Conservation (phyloP, 2,329 filamentous ascomycete species). For the Sphaerulina vaccinii region DNA sequence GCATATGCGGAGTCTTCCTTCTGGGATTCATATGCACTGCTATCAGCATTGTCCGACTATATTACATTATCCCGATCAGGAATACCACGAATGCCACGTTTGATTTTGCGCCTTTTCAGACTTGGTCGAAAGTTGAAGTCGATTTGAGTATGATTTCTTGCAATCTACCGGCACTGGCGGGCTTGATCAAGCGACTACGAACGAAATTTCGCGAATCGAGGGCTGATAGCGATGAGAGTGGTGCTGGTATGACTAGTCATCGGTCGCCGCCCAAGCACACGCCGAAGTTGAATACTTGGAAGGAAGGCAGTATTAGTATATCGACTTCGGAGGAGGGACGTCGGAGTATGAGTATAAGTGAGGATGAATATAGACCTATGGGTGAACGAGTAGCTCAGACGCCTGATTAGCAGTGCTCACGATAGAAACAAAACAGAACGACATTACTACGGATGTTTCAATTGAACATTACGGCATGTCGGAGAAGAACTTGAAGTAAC, state of each 20-base stretch:
- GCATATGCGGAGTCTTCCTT: conserved; percentile 16
- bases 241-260: background rate
- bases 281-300: background rate
- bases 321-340: background rate
- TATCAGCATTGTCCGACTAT: conserved; percentile 18
- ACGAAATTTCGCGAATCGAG: background rate
- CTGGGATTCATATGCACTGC: conserved; percentile 20
- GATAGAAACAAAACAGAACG: no score
- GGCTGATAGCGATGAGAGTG: background rate
- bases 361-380: background rate
- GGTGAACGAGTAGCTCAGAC: no score
- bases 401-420: no score
- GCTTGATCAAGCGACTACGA: conserved; percentile 16
- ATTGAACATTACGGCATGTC: no score
- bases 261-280: background rate
- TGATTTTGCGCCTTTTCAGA: conserved; percentile 18
- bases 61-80: conserved; percentile 10
- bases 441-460: no score
- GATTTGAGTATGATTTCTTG: conserved; percentile 15
- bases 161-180: conserved; percentile 19
- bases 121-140: conserved; percentile 15
- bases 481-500: no score
- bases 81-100: conserved; percentile 17
- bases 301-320: background rate
- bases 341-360: no score